Evolutionary conservation across 805 yeast species (phyloP).

Genomic region (Ogataea neopini): DNA sequence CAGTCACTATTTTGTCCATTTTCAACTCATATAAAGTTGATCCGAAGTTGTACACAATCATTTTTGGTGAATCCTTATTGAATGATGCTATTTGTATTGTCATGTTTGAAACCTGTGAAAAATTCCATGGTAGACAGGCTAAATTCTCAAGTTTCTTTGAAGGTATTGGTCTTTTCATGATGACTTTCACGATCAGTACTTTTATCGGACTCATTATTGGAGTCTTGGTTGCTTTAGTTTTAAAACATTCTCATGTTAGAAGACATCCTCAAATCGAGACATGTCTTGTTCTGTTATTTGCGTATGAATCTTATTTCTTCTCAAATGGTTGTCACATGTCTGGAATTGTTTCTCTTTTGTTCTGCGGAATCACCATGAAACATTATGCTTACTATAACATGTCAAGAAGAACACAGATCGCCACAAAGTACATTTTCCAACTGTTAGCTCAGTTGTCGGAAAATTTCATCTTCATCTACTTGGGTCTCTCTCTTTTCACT

Average conservation of each 20-base stretch:
- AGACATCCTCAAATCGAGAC: constrained; percentile 97
- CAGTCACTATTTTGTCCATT: constrained; percentile 93
- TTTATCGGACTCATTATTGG: constrained; percentile 89
- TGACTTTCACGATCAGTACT: constrained; percentile 90
- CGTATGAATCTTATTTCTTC: constrained; percentile 95
- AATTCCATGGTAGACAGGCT: constrained; percentile 85
- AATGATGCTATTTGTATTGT: constrained; percentile 98
- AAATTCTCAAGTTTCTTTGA: constrained; percentile 78
- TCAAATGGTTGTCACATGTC: constrained; percentile 99
- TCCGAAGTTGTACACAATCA: constrained; percentile 94
- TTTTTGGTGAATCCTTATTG: constrained; percentile 92
- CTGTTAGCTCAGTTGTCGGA: constrained; percentile 92
- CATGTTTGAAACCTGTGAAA: constrained; percentile 98
- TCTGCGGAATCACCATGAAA: constrained; percentile 95
- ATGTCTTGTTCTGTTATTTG: constrained; percentile 84
- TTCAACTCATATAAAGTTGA: constrained; percentile 98
- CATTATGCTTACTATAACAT: constrained; percentile 97
- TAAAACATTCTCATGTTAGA: constrained; percentile 91
- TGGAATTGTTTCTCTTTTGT: constrained; percentile 90
- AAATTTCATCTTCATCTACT: constrained; percentile 92
- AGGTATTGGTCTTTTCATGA: constrained; percentile 89
- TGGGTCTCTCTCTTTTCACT: constrained; percentile 92
- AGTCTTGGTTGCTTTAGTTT: constrained; percentile 79
- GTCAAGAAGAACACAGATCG: constrained; percentile 96
- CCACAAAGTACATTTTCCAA: constrained; percentile 93